These are phyloP conservation scores for Cardamine occulta DNA, from an alignment of 345 rosid genomes.

Conservation along the genomic window DNA sequence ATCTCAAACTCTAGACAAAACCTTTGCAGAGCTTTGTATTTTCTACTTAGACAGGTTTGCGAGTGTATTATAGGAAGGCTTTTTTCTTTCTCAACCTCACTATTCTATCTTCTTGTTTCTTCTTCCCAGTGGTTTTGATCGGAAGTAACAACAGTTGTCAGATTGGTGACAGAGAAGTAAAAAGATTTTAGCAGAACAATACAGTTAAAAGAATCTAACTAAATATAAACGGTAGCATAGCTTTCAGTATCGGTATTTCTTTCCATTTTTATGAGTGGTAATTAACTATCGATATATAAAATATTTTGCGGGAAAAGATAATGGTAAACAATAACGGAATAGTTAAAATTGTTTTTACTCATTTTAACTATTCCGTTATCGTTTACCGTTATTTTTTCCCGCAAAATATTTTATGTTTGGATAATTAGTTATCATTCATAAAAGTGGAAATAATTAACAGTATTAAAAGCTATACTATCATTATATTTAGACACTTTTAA, in stretches of 20 bases:
- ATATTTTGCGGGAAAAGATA: too few relatives aligned
- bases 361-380: too few relatives aligned
- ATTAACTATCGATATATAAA: background rate
- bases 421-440: too few relatives aligned
- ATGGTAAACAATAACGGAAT: too few relatives aligned
- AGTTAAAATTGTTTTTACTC: too few relatives aligned
- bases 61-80: constrained; percentile 41
- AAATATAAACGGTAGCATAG: background rate
- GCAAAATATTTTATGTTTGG: too few relatives aligned
- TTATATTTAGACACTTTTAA: too few relatives aligned
- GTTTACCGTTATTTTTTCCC: too few relatives aligned
- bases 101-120: constrained; percentile 12
- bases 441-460: too few relatives aligned
- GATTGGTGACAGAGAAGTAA: background rate
- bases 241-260: background rate
- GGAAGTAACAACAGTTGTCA: background rate
- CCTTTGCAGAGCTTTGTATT: constrained; percentile 42
- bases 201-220: background rate
- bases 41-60: constrained; percentile 39
- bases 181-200: background rate
- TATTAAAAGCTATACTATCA: too few relatives aligned
- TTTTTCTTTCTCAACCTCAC: background rate
- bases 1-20: constrained; percentile 27
- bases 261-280: background rate
- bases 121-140: constrained; percentile 2